Percentiles rank a stretch among this genome's conserved stretches.
Conservation (phyloP, 164 flowering plant species). For the Euptelea pleiosperma region DNA sequence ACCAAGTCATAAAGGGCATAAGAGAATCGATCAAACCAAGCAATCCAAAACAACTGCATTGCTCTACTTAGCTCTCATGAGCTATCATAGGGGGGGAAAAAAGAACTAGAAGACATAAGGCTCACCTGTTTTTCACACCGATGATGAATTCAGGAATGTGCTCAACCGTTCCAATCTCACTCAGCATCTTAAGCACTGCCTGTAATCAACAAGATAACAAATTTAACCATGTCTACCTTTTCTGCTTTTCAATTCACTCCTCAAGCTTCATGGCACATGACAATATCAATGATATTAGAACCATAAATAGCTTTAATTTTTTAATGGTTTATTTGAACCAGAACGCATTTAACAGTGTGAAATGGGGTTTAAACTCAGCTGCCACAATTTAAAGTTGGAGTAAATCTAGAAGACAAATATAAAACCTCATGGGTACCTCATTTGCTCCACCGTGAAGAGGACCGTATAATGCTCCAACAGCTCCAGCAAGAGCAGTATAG, state of each 20-base stretch:
- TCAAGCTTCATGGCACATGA: background rate
- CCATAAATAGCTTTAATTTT: background rate
- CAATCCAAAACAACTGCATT: background rate
- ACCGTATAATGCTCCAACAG: conserved; percentile 97
- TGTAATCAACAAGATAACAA: conserved; percentile 20
- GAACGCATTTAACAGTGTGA: background rate
- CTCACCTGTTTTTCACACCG: conserved; percentile 88
- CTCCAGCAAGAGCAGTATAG: conserved; percentile 97
- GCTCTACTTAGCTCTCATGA: background rate
- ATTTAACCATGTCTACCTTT: background rate
- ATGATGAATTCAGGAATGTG: conserved; percentile 95
- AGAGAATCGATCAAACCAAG: background rate
- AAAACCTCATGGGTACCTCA: conserved; percentile 54
- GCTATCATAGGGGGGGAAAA: no score
- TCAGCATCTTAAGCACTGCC: conserved; percentile 99
- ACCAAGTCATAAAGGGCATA: background rate
- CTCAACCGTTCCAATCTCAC: conserved; percentile 86
- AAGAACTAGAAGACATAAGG: background rate
- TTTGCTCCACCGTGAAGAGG: conserved; percentile 99
- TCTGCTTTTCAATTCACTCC: background rate
- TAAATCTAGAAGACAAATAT: background rate
- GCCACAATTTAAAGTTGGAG: background rate
- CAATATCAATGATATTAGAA: background rate
- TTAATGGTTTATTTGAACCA: background rate
- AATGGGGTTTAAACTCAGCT: background rate